phyloP scores from a whole-genome alignment of 257 asterid genomes.

The Solanum pimpinellifolium region DNA sequence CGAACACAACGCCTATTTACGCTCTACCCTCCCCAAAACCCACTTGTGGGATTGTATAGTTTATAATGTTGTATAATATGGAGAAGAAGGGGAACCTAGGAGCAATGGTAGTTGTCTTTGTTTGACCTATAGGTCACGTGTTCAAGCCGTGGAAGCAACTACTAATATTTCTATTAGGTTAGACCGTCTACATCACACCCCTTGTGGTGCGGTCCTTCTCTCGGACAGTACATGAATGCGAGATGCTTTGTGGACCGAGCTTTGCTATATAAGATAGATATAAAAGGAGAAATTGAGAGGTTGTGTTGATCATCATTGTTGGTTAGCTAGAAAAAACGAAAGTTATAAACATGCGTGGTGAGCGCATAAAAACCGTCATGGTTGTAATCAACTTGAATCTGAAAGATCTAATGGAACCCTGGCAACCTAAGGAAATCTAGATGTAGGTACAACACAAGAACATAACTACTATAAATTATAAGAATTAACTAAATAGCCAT shows the following conservation, averaged over 20 bases:
- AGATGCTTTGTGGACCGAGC: background rate
- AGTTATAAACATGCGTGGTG: background rate
- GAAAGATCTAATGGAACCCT: background rate
- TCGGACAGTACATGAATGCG: background rate
- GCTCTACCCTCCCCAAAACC: background rate
- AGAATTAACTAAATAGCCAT: background rate
- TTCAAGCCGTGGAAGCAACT: background rate
- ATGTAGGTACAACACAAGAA: background rate
- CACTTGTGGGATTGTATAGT: background rate
- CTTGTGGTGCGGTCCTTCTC: background rate
- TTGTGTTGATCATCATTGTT: background rate
- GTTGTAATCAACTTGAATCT: background rate
- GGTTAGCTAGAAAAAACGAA: background rate
- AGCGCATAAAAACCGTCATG: background rate
- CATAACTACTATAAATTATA: background rate
- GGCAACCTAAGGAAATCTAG: background rate
- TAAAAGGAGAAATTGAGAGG: background rate
- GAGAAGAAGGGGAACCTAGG: background rate
- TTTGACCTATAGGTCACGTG: background rate
- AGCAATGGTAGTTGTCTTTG: background rate
- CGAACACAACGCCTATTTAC: background rate
- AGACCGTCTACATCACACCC: background rate
- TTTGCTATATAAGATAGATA: background rate
- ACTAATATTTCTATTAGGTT: background rate
- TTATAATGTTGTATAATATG: background rate